Conservation (phyloP, 164 flowering plant genomes). For the Liquidambar formosana region DNA sequence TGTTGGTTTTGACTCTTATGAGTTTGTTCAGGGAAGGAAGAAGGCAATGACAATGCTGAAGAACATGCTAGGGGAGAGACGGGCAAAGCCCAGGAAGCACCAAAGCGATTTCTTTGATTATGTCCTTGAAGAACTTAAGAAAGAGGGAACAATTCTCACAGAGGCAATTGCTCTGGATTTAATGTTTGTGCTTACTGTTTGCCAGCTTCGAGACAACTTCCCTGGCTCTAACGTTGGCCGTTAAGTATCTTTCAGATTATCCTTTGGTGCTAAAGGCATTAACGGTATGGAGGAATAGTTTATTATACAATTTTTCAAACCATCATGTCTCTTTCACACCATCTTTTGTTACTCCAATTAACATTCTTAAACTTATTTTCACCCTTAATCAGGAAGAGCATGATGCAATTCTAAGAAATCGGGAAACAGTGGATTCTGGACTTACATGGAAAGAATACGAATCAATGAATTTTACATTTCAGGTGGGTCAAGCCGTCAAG, state of each 20-base stretch:
- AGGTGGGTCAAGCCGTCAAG: slow-evolving; percentile 46
- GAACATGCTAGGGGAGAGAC: slow-evolving; percentile 62
- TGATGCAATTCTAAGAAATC: slow-evolving; percentile 39
- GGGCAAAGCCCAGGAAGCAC: slow-evolving; percentile 42
- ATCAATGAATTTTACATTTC: slow-evolving; percentile 67
- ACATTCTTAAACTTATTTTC: background rate
- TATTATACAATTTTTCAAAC: background rate
- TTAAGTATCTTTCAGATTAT: slow-evolving; percentile 53
- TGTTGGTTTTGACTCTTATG: slow-evolving; percentile 2
- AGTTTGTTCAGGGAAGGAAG: slow-evolving; percentile 85
- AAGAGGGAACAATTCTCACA: slow-evolving; percentile 56
- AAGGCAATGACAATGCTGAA: slow-evolving; percentile 84
- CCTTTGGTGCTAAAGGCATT: slow-evolving; percentile 67
- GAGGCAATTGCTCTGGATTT: slow-evolving; percentile 62
- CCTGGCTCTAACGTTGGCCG: slow-evolving; percentile 55
- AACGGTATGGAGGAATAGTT: slow-evolving; percentile 52
- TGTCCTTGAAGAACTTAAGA: slow-evolving; percentile 55
- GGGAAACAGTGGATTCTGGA: slow-evolving; percentile 43
- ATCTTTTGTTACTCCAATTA: background rate
- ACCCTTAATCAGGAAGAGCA: slow-evolving; percentile 54
- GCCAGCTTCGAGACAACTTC: slow-evolving; percentile 79
- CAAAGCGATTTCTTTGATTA: slow-evolving; percentile 73
- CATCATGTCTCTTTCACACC: background rate
- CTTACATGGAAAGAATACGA: slow-evolving; percentile 67
- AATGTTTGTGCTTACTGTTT: slow-evolving; percentile 73